Conservation (phyloP, 768 basidiomycete genomes). For the Calocybe indica region DNA sequence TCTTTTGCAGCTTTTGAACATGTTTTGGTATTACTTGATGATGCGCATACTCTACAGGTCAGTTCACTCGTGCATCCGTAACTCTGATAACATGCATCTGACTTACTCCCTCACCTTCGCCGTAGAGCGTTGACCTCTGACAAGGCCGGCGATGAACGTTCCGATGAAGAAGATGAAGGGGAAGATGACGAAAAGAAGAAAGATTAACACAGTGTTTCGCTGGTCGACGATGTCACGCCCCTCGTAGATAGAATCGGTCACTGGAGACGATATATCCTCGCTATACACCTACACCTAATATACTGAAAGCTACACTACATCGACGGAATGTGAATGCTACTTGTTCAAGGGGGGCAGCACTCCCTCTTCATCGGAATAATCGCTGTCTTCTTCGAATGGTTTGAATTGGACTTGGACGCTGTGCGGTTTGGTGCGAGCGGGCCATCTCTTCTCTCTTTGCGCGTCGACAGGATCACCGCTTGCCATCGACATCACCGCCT, state of each 20-base stretch:
- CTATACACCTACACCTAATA: neutral
- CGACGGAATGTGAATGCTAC: neutral
- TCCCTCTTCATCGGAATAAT: conserved; percentile 40
- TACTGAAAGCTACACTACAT: neutral
- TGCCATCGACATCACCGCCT: conserved; percentile 66
- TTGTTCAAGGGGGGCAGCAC: conserved; percentile 16
- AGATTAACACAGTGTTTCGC: conserved; percentile 11
- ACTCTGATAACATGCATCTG: neutral
- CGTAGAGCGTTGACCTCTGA: conserved; percentile 46
- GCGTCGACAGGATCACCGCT: conserved; percentile 65
- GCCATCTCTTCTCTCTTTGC: conserved; percentile 80
- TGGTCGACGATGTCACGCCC: too few species aligned
- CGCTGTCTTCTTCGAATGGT: conserved; percentile 52
- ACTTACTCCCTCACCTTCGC: conserved; percentile 6
- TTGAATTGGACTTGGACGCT: conserved; percentile 52
- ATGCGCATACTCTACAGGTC: conserved; percentile 70
- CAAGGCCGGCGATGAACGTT: conserved; percentile 64
- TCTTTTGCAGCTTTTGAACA: conserved; percentile 75
- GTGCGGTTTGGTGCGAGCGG: conserved; percentile 40
- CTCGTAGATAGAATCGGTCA: neutral
- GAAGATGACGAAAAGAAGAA: conserved; percentile 26
- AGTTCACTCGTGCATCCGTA: conserved; percentile 15
- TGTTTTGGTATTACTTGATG: conserved; percentile 93
- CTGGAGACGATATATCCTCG: neutral
- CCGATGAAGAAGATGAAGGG: conserved; percentile 68